These are phyloP conservation scores for Aegilops longissima DNA, from an alignment of 176 grass and related monocot species.

Conservation along the genomic window DNA sequence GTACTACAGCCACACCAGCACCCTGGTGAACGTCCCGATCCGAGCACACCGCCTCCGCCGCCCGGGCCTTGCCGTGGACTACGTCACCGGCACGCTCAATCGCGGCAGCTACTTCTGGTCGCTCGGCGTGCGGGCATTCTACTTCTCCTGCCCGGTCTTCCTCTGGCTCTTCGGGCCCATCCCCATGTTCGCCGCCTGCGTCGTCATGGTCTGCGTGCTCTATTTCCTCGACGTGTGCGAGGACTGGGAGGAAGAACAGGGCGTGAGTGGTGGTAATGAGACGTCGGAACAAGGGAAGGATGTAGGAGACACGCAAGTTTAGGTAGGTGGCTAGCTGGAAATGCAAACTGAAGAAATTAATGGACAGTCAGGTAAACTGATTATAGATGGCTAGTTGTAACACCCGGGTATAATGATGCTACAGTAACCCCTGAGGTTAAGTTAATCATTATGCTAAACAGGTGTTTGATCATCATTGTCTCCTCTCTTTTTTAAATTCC, in stretches of 20 bases:
- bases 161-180: conserved; percentile 67
- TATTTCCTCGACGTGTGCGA: conserved; percentile 53
- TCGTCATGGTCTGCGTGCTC: conserved; percentile 29
- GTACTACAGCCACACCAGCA: conserved; percentile 74
- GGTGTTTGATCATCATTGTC: no score
- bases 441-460: no score
- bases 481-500: no score
- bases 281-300: neutral
- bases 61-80: conserved; percentile 27
- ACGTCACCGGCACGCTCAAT: conserved; percentile 51
- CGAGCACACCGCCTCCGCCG: conserved; percentile 27
- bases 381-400: no score
- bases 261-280: neutral
- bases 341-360: neutral
- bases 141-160: conserved; percentile 74
- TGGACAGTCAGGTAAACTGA: neutral
- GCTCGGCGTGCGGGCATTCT: conserved; percentile 49
- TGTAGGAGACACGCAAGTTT: conserved; percentile 15
- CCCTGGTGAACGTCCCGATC: conserved; percentile 63
- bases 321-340: neutral
- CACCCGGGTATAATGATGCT: no score
- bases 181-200: conserved; percentile 45
- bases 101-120: conserved; percentile 70
- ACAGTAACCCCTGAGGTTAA: no score
- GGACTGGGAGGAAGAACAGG: conserved; percentile 11